Evolutionary conservation across 2,329 filamentous ascomycete species (phyloP).

Genomic region (Nothophoma quercina): DNA sequence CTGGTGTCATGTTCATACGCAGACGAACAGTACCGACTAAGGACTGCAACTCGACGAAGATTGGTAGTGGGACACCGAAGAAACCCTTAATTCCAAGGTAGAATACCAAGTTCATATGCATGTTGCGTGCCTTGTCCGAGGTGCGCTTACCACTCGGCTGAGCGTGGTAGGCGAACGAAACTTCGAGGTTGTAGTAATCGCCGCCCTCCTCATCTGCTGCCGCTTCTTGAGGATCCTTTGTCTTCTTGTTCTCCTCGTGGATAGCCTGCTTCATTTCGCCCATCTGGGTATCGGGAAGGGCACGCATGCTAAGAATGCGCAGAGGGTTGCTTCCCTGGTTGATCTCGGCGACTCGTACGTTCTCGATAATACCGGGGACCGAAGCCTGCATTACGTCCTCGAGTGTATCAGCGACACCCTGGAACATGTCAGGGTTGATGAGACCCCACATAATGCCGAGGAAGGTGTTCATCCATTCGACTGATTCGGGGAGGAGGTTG

Average conservation of each 20-base stretch:
- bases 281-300: constrained; percentile 83
- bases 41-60: constrained; percentile 88
- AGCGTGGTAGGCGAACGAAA: constrained; percentile 90
- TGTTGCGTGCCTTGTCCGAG: constrained; percentile 86
- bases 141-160: constrained; percentile 74
- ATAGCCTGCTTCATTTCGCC: constrained; percentile 82
- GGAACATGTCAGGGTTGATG: constrained; percentile 94
- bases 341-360: constrained; percentile 93
- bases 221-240: constrained; percentile 84
- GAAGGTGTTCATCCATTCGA: constrained; percentile 92
- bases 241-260: constrained; percentile 78
- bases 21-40: constrained; percentile 88
- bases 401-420: constrained; percentile 87
- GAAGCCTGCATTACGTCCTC: constrained; percentile 98
- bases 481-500: constrained; percentile 90
- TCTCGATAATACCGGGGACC: constrained; percentile 88
- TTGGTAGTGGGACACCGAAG: constrained; percentile 86
- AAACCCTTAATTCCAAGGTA: constrained; percentile 89
- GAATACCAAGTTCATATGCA: constrained; percentile 96
- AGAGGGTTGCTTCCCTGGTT: constrained; percentile 92
- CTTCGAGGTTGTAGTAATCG: constrained; percentile 91
- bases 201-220: constrained; percentile 90
- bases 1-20: constrained; percentile 83
- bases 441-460: constrained; percentile 86
- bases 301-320: constrained; percentile 84